phyloP scores from a whole-genome alignment of 202 grass and related monocot species.

The Setaria italica region DNA sequence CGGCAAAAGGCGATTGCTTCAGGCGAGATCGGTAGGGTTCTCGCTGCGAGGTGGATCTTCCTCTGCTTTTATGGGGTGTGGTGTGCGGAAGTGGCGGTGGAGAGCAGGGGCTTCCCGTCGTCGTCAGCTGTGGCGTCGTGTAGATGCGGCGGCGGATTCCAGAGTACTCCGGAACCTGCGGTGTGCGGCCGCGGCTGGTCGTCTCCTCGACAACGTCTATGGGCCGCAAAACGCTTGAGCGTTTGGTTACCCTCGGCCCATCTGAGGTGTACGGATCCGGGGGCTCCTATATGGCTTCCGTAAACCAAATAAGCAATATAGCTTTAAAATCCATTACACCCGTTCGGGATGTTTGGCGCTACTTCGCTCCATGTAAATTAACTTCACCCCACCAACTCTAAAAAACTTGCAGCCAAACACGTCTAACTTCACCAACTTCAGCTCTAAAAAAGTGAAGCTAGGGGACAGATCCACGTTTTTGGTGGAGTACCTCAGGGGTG shows the following conservation, averaged over 20 bases:
- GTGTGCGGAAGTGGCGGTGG: neutral
- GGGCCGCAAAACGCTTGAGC: neutral
- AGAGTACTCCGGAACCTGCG: constrained; percentile 43
- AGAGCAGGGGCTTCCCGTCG: neutral
- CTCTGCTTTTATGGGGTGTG: constrained; percentile 27
- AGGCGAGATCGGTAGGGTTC: neutral
- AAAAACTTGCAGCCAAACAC: too few species aligned
- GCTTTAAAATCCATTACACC: too few species aligned
- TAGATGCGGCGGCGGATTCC: constrained; percentile 50
- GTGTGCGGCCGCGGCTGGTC: neutral
- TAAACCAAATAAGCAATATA: too few species aligned
- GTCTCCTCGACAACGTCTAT: neutral
- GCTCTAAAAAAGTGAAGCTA: too few species aligned
- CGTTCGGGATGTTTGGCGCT: too few species aligned
- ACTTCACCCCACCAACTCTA: too few species aligned
- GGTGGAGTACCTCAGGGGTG: too few species aligned
- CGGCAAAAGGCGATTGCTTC: neutral
- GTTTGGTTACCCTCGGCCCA: neutral
- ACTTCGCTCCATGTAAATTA: too few species aligned
- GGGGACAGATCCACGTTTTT: too few species aligned
- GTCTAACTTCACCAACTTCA: too few species aligned
- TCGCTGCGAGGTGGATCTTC: neutral
- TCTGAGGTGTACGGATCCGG: too few species aligned
- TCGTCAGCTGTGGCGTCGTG: constrained; percentile 37
- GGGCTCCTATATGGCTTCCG: too few species aligned